Evolutionary conservation across 768 basidiomycete genomes (phyloP).

Genomic region (Tylopilus balloui): DNA sequence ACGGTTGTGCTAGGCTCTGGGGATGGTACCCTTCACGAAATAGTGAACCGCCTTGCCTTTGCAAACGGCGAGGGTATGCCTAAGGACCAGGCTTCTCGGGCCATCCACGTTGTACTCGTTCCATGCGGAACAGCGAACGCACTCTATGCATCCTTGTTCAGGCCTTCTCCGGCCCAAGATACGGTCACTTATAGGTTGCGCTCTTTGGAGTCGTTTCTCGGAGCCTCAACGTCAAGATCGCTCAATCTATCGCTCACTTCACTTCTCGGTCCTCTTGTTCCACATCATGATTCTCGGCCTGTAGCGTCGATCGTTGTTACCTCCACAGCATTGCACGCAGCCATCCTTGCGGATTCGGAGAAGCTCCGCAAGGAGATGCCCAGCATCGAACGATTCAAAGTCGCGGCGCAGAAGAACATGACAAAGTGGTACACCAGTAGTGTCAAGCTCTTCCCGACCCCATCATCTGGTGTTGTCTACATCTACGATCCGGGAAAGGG

Average conservation of each 20-base stretch:
- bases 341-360: slow-evolving; percentile 81
- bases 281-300: slow-evolving; percentile 19
- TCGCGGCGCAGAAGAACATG: slow-evolving; percentile 75
- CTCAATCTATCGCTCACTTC: slow-evolving; percentile 55
- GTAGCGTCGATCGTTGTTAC: slow-evolving; percentile 75
- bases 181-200: slow-evolving; percentile 43
- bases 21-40: slow-evolving; percentile 90
- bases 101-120: slow-evolving; percentile 48
- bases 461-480: slow-evolving; percentile 40
- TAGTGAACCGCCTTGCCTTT: slow-evolving; percentile 56
- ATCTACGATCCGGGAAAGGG: slow-evolving; percentile 55
- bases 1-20: slow-evolving; percentile 71
- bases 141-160: slow-evolving; percentile 74
- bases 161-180: slow-evolving; percentile 33
- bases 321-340: slow-evolving; percentile 82
- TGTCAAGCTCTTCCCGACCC: slow-evolving; percentile 52
- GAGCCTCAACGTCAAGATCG: slow-evolving; percentile 33
- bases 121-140: slow-evolving; percentile 95
- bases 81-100: slow-evolving; percentile 8
- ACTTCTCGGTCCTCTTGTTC: slow-evolving; percentile 32
- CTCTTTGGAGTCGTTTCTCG: slow-evolving; percentile 52
- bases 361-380: slow-evolving; percentile 62
- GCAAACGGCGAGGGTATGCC: slow-evolving; percentile 20
- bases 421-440: slow-evolving; percentile 63
- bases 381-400: slow-evolving; percentile 80